Evolutionary conservation across 768 basidiomycete genomes (phyloP).

Genomic region (Boletus pseudo-olivaceus): DNA sequence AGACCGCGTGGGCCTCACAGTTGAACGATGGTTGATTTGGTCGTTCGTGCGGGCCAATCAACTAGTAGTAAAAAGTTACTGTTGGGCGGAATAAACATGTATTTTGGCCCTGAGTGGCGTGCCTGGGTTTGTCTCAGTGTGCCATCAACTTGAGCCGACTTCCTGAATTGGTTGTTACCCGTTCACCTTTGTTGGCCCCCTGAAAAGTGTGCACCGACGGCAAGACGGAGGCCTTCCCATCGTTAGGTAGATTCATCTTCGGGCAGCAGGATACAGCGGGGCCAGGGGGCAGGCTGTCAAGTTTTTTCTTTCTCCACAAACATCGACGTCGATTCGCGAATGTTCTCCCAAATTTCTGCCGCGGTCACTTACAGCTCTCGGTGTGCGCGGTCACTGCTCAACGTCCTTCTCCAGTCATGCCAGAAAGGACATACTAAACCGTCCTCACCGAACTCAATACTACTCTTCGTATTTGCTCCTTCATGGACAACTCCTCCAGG

Average conservation of each 20-base stretch:
- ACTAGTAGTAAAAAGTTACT: too few species aligned
- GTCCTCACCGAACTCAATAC: neutral
- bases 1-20: neutral
- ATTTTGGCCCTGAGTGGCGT: neutral
- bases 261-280: neutral
- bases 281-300: neutral
- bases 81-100: neutral
- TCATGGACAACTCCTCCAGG: slow-evolving; percentile 20
- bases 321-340: neutral
- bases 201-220: neutral
- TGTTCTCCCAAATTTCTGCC: slow-evolving; percentile 14
- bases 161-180: neutral
- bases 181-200: neutral
- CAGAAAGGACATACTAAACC: neutral
- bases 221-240: neutral
- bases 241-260: neutral
- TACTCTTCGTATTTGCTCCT: slow-evolving; percentile 29
- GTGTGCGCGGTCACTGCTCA: slow-evolving; percentile 19
- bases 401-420: slow-evolving; percentile 5
- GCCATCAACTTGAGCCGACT: too few species aligned
- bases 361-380: slow-evolving; percentile 16
- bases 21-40: neutral
- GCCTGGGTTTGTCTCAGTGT: too few species aligned
- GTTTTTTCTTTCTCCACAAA: neutral
- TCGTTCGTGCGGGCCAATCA: neutral